phyloP scores from a whole-genome alignment of 2,329 filamentous ascomycete species.

The Drechslerella coelobrocha region DNA sequence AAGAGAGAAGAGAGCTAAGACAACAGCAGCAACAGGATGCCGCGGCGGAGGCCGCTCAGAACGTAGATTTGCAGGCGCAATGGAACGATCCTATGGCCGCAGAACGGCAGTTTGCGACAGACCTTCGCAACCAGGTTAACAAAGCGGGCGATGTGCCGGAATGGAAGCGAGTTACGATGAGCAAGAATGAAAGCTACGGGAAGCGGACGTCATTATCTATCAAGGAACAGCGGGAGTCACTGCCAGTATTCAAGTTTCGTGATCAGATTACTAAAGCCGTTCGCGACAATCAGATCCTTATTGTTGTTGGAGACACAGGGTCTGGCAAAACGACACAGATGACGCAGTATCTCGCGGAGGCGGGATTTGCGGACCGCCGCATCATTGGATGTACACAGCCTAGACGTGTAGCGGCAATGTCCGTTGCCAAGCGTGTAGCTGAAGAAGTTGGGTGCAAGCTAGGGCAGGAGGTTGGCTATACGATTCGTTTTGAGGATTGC shows the following conservation, averaged over 20 bases:
- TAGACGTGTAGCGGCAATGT: constrained; percentile 95
- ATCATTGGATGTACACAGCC: constrained; percentile 97
- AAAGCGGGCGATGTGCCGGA: constrained; percentile 78
- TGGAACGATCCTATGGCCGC: constrained; percentile 98
- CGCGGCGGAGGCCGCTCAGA: constrained; percentile 73
- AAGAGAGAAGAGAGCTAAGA: constrained; percentile 85
- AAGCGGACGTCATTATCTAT: constrained; percentile 90
- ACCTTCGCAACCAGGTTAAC: constrained; percentile 71
- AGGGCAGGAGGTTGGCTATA: constrained; percentile 93
- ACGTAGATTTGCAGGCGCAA: constrained; percentile 83
- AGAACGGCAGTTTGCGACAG: constrained; percentile 85
- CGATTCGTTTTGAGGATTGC: constrained; percentile 94
- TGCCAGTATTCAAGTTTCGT: constrained; percentile 89
- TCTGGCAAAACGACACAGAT: constrained; percentile 97
- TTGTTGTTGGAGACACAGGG: constrained; percentile 96
- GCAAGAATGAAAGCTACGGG: constrained; percentile 79
- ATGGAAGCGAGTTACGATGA: constrained; percentile 85
- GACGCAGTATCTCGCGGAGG: constrained; percentile 93
- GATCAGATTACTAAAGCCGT: constrained; percentile 87
- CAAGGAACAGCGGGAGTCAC: constrained; percentile 87
- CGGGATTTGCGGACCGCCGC: constrained; percentile 82
- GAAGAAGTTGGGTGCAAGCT: constrained; percentile 93
- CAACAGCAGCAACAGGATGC: constrained; percentile 84
- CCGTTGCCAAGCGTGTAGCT: constrained; percentile 92
- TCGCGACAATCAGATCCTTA: constrained; percentile 83